Evolutionary conservation across 371 early-diverging fungal species (phyloP), one percentile per base, ranked within the genome.

Genomic region (Haplosporangium sp.): DNA sequence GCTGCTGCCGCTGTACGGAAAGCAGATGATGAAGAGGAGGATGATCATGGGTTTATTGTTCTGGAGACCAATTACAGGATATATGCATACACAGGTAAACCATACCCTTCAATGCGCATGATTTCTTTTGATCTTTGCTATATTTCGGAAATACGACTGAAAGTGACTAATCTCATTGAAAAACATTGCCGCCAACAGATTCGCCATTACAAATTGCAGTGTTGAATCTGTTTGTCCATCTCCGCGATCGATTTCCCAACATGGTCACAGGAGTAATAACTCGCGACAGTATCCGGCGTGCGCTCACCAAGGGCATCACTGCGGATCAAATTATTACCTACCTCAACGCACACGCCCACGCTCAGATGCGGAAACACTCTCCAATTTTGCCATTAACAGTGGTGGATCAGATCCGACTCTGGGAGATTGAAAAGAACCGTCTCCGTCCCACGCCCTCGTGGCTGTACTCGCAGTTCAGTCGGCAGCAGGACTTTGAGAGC

Each of bases 201-300:
- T 98, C 98, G 23, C 94, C 95, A n/a, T 85, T 99, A 43, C 98
- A 99, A 74, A 98, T 98, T 53, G 94, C 98, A n/a, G 96, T 99
- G 13, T 81, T 99, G 21, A 93, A 93, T 58, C 81, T 99, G 60
- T 99, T 99, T 86, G 91, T 94, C 10, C 86, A 91, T 40, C 80
- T 98, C 23, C 89, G 92, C 67, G 86, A 90, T 18, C 91, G 96
- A 21, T 98, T 99, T 75, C 89, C 94, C 42, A 99, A 99, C 84
- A 92, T 99, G 93, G 95, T 99, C 0, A 90, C 95, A 18, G 99
- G 96, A 0, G 86, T 89, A 2, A 88, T 99, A 38, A 97, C 96
- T 1, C 90, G 99, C 55, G 98, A 98, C 55, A 95, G 95, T 67
- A 90, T 99, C 45, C 84, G 94, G 18, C 88, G 90, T 43, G 99